Percentiles rank a stretch among this genome's conserved stretches.
Conservation (phyloP, 2,329 filamentous ascomycete genomes). For the Leptographium wingfieldii region DNA sequence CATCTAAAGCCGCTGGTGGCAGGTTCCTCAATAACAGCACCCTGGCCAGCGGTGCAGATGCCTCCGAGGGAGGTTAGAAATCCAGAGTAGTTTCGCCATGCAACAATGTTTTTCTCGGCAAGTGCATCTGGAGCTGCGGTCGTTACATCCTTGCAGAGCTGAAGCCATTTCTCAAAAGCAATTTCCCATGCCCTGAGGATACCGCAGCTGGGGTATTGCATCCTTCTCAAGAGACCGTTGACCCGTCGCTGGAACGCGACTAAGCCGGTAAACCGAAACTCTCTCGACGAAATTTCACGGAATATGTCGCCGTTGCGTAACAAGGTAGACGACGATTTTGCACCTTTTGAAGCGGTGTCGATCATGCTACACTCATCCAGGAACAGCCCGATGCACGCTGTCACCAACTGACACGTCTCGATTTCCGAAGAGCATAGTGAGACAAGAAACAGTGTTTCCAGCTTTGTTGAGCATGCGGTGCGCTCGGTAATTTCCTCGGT, state of each 20-base stretch:
- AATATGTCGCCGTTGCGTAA: slow-evolving; percentile 50
- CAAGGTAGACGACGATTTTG: slow-evolving; percentile 37
- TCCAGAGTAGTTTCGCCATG: slow-evolving; percentile 59
- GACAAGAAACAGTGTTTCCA: slow-evolving; percentile 51
- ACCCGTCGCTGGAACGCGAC: slow-evolving; percentile 59
- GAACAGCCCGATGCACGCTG: slow-evolving; percentile 46
- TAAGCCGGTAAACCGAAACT: slow-evolving; percentile 53
- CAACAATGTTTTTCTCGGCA: slow-evolving; percentile 43
- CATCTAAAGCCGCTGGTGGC: slow-evolving; percentile 44
- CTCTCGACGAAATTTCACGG: slow-evolving; percentile 47
- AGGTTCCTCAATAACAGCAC: slow-evolving; percentile 44
- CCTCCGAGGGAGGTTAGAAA: slow-evolving; percentile 56
- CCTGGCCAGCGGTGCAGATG: slow-evolving; percentile 49
- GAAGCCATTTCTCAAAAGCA: slow-evolving; percentile 52
- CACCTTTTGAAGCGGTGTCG: slow-evolving; percentile 34
- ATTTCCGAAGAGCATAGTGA: slow-evolving; percentile 54
- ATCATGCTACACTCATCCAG: slow-evolving; percentile 48
- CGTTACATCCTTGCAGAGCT: slow-evolving; percentile 50
- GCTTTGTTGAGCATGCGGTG: slow-evolving; percentile 36
- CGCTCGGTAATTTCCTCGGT: slow-evolving; percentile 43
- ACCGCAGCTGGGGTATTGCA: slow-evolving; percentile 51
- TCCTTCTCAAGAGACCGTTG: slow-evolving; percentile 43
- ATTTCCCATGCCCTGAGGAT: slow-evolving; percentile 55
- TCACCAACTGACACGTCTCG: slow-evolving; percentile 52
- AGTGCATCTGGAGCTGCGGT: slow-evolving; percentile 35